phyloP scores from a whole-genome alignment of 345 rosid species.

The Populus euphratica region DNA sequence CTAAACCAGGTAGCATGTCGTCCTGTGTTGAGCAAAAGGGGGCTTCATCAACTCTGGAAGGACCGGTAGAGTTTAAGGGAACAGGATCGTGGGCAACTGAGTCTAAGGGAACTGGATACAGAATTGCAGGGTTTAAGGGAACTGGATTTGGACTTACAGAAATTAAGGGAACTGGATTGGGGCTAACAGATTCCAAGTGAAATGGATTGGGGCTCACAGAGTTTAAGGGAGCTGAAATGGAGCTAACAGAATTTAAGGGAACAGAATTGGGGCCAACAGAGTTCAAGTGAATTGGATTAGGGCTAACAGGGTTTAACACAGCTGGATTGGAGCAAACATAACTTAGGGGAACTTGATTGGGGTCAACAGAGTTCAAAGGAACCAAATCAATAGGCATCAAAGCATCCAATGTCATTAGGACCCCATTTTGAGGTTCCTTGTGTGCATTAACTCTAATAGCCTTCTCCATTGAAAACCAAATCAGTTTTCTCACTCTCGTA shows the following conservation, averaged over 20 bases:
- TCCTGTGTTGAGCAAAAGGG: slow-evolving; percentile 50
- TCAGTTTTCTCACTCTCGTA: slow-evolving; percentile 76
- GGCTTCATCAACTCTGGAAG: slow-evolving; percentile 41
- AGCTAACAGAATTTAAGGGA: slow-evolving; percentile 1
- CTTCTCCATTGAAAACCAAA: slow-evolving; percentile 78
- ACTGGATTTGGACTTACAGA: slow-evolving; percentile 4
- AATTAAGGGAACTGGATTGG: slow-evolving; percentile 13
- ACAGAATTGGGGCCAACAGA: not conserved
- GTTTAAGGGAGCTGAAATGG: not conserved
- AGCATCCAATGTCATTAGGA: slow-evolving; percentile 36
- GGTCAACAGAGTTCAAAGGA: slow-evolving; percentile 46
- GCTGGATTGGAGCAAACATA: slow-evolving; percentile 1
- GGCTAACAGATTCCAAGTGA: slow-evolving; percentile 43
- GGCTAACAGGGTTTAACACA: not conserved
- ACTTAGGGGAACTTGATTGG: slow-evolving; percentile 11
- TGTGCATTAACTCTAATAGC: slow-evolving; percentile 35
- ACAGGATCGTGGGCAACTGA: not conserved
- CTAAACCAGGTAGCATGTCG: slow-evolving; percentile 52
- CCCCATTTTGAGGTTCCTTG: slow-evolving; percentile 26
- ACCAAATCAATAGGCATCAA: slow-evolving; percentile 38
- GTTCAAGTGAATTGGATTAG: not conserved
- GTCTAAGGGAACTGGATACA: slow-evolving; percentile 5
- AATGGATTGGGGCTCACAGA: not conserved
- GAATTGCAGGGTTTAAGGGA: slow-evolving; percentile 9
- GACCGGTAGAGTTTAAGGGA: slow-evolving; percentile 9